Evolutionary conservation across 345 rosid genomes (phyloP).

Genomic region (Citrus sp.): DNA sequence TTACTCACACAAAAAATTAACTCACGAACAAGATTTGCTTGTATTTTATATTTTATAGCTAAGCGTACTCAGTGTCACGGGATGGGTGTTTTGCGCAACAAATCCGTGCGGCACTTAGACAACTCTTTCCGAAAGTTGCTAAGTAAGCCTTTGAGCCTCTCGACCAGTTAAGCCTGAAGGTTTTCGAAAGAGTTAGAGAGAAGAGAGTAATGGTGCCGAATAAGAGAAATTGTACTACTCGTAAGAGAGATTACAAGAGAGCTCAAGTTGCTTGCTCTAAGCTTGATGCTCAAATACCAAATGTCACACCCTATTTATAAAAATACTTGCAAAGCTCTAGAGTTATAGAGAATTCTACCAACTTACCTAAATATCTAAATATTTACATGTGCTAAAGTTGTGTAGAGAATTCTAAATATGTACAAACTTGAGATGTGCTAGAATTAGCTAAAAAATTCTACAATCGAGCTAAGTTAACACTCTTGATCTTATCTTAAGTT

Average conservation of each 20-base stretch:
- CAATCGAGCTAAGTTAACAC: fast-evolving
- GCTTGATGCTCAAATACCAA: fast-evolving
- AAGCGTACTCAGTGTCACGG: too few species aligned
- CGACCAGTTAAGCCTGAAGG: fast-evolving
- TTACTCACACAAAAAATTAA: too few species aligned
- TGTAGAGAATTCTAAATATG: fast-evolving
- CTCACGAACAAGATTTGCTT: too few species aligned
- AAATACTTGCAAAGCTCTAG: fast-evolving
- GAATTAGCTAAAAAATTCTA: too few species aligned
- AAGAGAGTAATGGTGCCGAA: fast-evolving
- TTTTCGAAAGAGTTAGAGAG: fast-evolving
- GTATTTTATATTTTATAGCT: too few species aligned
- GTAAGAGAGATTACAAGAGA: too few species aligned
- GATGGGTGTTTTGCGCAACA: fast-evolving
- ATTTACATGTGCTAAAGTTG: too few species aligned
- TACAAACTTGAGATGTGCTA: fast-evolving
- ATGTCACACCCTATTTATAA: fast-evolving
- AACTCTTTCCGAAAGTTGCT: fast-evolving
- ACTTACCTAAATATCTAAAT: too few species aligned
- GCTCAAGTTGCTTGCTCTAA: too few species aligned
- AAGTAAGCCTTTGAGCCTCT: fast-evolving
- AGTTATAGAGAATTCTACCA: fast-evolving
- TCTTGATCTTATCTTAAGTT: fast-evolving
- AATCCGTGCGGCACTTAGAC: fast-evolving
- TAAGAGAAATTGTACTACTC: too few species aligned